Base-by-base conservation (phyloP, 2,329 filamentous ascomycete genomes). In the Aphanocladium album region DNA sequence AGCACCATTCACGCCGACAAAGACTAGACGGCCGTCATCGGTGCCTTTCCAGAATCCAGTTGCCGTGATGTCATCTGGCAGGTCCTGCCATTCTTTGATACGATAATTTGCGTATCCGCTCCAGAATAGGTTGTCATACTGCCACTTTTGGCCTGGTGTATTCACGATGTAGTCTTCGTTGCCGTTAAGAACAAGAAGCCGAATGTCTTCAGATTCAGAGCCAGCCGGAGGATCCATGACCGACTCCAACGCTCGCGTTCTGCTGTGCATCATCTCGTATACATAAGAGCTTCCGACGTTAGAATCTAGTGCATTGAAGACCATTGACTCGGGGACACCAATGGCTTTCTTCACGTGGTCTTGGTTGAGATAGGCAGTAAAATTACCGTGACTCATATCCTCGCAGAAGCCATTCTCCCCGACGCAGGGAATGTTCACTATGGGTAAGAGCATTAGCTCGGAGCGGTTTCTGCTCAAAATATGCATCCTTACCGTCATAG, bases 31-130 rank as follows among this genome's bases (percentile, higher is more conserved):
- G 0, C 65, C 61, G n/a, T 60, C 54, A 16, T 46, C 55, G 5
- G 33, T 60, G 30, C 55, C 64, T 19, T 66, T 64, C 64, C 64
- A 65, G 17, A 58, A 58, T 14, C 45, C 60, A 2, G 41, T 62
- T 17, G 60, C 46, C 6, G 46, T 51, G 51, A 57, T n/a, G 5
- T 51, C 46, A 3, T 23, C 0, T 1, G 49, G 52, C 35, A 62
- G 37, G 8, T 51, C 35, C 2, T 30, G n/a, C 16, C 61, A 63
- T n/a, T 55, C 68, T 64, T 73, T 68, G 21, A 71, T 68, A 1
- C 69, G 70, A 66, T 78, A 79, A 5, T 72, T 73, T 7, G 75
- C 68, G 64, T 78, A 76, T 1, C 76, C 76, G 58, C 74, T 74
- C 76, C 77, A 79, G 1, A 67, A 62, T 68, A 79, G 70, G 14